phyloP scores from a whole-genome alignment of 768 basidiomycete genomes.

The button mushroom (Agaricus bisporus) region DNA sequence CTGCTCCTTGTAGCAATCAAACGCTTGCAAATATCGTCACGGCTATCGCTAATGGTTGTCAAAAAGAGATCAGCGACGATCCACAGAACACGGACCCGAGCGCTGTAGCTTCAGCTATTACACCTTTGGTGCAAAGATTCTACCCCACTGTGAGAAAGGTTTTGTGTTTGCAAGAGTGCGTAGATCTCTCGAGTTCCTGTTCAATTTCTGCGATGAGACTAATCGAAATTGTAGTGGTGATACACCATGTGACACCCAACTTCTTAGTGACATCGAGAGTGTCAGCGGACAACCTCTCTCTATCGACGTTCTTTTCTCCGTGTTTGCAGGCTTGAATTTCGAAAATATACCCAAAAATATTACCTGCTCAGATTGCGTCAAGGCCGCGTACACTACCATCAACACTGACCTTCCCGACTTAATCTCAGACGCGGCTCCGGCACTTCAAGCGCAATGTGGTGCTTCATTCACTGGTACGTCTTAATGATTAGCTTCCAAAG shows the following conservation, averaged over 20 bases:
- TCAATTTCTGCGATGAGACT: not conserved
- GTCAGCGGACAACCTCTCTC: conserved; percentile 28
- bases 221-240: conserved; percentile 22
- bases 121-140: conserved; percentile 36
- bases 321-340: conserved; percentile 16
- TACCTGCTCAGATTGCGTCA: conserved; percentile 48
- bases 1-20: conserved; percentile 48
- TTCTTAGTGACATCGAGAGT: conserved; percentile 45
- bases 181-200: conserved; percentile 9
- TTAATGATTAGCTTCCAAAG: not conserved
- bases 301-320: conserved; percentile 22
- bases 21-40: conserved; percentile 49
- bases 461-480: conserved; percentile 45
- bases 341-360: conserved; percentile 26
- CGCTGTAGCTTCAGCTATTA: conserved; percentile 15
- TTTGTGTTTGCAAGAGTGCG: conserved; percentile 63
- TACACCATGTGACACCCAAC: conserved; percentile 50
- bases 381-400: conserved; percentile 43
- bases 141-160: conserved; percentile 56
- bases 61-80: conserved; percentile 25
- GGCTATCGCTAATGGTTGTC: conserved; percentile 43
- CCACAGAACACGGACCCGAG: not conserved
- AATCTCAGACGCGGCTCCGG: conserved; percentile 19
- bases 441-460: conserved; percentile 38
- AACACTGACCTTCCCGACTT: conserved; percentile 29